phyloP scores from a whole-genome alignment of 176 grass and related monocot genomes.

The Canna indica region DNA sequence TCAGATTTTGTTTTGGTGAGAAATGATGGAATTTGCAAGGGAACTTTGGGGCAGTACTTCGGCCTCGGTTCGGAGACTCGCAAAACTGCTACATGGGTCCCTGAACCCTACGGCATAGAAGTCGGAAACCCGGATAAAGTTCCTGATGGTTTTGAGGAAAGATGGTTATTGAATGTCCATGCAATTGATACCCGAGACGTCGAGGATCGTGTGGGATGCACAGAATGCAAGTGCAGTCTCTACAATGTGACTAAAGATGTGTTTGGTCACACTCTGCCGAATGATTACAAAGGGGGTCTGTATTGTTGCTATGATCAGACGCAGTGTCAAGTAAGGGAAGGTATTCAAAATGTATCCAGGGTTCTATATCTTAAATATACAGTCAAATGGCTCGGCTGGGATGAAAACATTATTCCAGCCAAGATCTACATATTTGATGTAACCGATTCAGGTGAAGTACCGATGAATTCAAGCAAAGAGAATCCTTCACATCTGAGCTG shows the following conservation, averaged over 20 bases:
- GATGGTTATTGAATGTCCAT: conserved; percentile 62
- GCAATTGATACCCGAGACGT: conserved; percentile 69
- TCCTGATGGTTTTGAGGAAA: conserved; percentile 54
- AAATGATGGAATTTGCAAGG: conserved; percentile 60
- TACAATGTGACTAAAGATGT: conserved; percentile 70
- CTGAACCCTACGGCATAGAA: conserved; percentile 83
- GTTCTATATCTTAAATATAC: conserved; percentile 68
- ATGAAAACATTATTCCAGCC: conserved; percentile 39
- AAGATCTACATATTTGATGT: conserved; percentile 78
- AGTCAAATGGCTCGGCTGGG: conserved; percentile 59
- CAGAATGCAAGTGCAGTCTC: conserved; percentile 65
- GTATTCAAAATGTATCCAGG: conserved; percentile 18
- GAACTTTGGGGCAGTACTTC: conserved; percentile 44
- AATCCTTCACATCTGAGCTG: conserved; percentile 23
- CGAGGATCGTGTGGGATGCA: conserved; percentile 44
- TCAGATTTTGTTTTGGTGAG: conserved; percentile 14
- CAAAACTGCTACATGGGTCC: conserved; percentile 66
- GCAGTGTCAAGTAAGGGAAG: conserved; percentile 36
- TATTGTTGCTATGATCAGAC: conserved; percentile 66
- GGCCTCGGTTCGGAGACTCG: conserved; percentile 89
- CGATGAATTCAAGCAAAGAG: neutral
- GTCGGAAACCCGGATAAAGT: conserved; percentile 27
- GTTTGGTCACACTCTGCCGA: conserved; percentile 19
- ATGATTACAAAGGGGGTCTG: conserved; percentile 47
- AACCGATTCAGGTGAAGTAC: conserved; percentile 20